Evolutionary conservation across 257 asterid species (phyloP).

Genomic region (Henckelia pumila): DNA sequence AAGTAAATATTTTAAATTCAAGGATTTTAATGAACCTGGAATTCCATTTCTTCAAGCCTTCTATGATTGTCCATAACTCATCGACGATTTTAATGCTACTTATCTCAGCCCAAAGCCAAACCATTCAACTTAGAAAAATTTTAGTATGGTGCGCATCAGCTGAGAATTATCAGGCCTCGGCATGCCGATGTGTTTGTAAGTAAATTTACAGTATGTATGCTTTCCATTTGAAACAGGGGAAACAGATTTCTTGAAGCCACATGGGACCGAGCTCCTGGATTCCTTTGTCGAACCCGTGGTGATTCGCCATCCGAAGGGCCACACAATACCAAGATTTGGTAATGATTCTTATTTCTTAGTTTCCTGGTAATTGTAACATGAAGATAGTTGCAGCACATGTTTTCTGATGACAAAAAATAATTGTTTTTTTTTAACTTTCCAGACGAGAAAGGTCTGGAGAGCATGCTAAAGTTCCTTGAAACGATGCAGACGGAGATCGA

Average conservation of each 20-base stretch:
- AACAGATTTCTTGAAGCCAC: conserved; percentile 57
- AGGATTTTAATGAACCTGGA: neutral
- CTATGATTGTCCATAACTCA: neutral
- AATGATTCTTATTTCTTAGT: neutral
- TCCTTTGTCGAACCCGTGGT: conserved; percentile 70
- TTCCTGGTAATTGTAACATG: neutral
- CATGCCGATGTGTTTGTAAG: no score
- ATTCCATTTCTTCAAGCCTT: neutral
- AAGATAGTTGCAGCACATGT: neutral
- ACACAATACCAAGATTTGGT: neutral
- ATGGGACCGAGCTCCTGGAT: conserved; percentile 59
- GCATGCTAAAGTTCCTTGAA: conserved; percentile 54
- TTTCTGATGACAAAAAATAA: neutral
- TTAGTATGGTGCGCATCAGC: no score
- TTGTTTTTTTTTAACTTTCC: conserved; percentile 5
- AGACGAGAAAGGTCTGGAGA: conserved; percentile 55
- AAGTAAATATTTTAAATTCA: neutral
- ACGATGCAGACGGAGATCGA: conserved; percentile 41
- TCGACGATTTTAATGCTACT: neutral
- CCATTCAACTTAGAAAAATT: no score
- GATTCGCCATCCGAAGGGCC: conserved; percentile 60
- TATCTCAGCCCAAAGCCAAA: neutral
- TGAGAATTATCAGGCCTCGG: no score
- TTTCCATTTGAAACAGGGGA: conserved; percentile 54
- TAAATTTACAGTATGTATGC: neutral